phyloP scores from a whole-genome alignment of 2,329 filamentous ascomycete genomes.

The Colletotrichum godetiae region DNA sequence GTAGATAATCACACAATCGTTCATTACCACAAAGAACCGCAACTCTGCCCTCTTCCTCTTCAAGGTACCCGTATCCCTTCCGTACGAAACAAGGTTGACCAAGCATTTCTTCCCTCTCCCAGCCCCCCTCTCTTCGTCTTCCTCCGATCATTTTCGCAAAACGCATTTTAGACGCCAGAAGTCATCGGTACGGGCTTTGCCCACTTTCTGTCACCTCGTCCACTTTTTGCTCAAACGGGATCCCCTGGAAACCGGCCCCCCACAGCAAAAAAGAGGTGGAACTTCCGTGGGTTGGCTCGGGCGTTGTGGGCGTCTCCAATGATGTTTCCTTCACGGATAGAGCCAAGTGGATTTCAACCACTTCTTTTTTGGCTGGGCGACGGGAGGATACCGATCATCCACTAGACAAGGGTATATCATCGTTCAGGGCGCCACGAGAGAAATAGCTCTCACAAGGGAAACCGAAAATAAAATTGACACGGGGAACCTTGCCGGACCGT shows the following conservation, averaged over 20 bases:
- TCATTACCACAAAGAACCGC: neutral
- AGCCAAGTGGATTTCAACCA: too few relatives aligned
- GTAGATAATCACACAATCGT: conserved; percentile 11
- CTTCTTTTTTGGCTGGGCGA: conserved; percentile 29
- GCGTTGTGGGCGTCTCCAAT: neutral
- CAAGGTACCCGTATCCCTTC: neutral
- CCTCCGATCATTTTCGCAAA: conserved; percentile 1
- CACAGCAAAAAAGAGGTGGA: conserved; percentile 14
- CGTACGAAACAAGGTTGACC: neutral
- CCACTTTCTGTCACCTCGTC: neutral
- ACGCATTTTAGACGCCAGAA: neutral
- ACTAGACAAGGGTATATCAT: conserved; percentile 16
- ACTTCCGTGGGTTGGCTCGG: conserved; percentile 1
- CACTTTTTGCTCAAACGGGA: conserved; percentile 6
- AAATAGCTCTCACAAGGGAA: neutral
- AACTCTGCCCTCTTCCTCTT: neutral
- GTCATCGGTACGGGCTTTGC: conserved; percentile 2
- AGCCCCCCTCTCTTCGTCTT: neutral
- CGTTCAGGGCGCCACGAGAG: neutral
- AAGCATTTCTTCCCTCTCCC: neutral
- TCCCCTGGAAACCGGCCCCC: conserved; percentile 14
- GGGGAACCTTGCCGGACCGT: neutral
- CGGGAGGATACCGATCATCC: conserved; percentile 34
- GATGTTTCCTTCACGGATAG: neutral
- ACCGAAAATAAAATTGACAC: conserved; percentile 5